Percentiles rank a stretch among this genome's conserved stretches.
Conservation (phyloP, 208 protist genomes). For the Acanthamoeba healyi region DNA sequence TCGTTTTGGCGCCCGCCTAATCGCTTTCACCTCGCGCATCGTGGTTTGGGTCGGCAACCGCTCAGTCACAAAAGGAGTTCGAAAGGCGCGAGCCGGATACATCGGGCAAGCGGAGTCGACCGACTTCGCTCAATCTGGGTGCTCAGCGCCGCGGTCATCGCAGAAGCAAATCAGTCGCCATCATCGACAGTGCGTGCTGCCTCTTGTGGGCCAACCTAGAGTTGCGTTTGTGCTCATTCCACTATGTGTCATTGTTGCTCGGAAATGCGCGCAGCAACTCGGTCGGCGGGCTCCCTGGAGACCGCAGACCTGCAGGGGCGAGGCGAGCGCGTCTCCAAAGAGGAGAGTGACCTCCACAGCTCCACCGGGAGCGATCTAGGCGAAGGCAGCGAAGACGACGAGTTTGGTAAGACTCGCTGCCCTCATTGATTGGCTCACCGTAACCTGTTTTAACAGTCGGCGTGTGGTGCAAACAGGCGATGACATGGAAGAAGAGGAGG, state of each 20-base stretch:
- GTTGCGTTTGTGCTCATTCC: background rate
- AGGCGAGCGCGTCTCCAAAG: background rate
- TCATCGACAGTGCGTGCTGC: background rate
- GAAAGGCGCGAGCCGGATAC: background rate
- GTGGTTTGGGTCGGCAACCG: too few relatives aligned
- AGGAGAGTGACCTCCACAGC: background rate
- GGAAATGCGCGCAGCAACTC: background rate
- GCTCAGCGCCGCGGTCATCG: conserved; percentile 2
- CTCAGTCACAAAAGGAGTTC: background rate
- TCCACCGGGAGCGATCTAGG: background rate
- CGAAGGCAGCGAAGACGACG: background rate
- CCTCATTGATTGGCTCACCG: too few relatives aligned
- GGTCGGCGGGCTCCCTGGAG: background rate
- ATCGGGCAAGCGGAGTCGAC: background rate
- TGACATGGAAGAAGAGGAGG: background rate
- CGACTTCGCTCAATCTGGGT: background rate
- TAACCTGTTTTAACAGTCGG: too few relatives aligned
- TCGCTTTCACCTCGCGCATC: too few relatives aligned
- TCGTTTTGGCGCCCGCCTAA: too few relatives aligned
- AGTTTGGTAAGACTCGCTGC: background rate
- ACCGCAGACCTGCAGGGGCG: background rate
- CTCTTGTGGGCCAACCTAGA: background rate
- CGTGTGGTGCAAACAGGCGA: background rate
- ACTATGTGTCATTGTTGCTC: too few relatives aligned
- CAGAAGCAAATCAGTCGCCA: conserved; percentile 8